These are phyloP conservation scores for Nannizziopsis arthrosporioides DNA, from an alignment of 2,329 filamentous ascomycete species.

Conservation along the genomic window DNA sequence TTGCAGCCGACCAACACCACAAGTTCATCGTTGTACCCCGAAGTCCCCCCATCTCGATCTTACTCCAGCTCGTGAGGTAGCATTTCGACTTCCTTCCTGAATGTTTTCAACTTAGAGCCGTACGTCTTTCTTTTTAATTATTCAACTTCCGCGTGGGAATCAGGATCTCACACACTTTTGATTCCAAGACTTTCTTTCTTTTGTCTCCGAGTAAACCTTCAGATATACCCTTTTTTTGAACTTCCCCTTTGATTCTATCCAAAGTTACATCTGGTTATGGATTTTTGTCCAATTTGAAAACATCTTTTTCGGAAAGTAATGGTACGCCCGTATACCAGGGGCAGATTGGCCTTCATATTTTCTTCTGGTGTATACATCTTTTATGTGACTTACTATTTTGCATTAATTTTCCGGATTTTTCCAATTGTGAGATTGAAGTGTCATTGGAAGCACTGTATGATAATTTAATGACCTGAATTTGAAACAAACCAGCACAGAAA, in stretches of 20 bases:
- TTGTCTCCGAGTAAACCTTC: background rate
- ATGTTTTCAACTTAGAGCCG: no score
- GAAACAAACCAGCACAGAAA: no score
- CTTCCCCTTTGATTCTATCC: background rate
- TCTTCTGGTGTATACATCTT: no score
- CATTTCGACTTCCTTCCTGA: no score
- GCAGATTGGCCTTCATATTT: no score
- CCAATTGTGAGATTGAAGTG: no score
- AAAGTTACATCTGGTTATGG: background rate
- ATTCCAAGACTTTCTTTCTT: conserved; percentile 11
- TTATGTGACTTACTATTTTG: no score
- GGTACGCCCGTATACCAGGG: background rate
- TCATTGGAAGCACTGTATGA: no score
- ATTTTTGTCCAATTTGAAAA: background rate
- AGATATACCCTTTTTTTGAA: conserved; percentile 10
- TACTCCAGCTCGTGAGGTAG: conserved; percentile 2
- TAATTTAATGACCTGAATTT: no score
- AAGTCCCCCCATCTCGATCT: conserved; percentile 7
- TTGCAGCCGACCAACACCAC: conserved; percentile 12
- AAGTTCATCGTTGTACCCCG: conserved; percentile 9
- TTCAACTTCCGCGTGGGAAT: background rate
- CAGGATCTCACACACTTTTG: conserved; percentile 14
- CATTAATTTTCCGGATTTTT: no score
- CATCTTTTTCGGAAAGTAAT: background rate
- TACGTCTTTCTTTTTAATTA: background rate